phyloP scores from a whole-genome alignment of 2,329 filamentous ascomycete species.

The Colletotrichum sansevieriae region DNA sequence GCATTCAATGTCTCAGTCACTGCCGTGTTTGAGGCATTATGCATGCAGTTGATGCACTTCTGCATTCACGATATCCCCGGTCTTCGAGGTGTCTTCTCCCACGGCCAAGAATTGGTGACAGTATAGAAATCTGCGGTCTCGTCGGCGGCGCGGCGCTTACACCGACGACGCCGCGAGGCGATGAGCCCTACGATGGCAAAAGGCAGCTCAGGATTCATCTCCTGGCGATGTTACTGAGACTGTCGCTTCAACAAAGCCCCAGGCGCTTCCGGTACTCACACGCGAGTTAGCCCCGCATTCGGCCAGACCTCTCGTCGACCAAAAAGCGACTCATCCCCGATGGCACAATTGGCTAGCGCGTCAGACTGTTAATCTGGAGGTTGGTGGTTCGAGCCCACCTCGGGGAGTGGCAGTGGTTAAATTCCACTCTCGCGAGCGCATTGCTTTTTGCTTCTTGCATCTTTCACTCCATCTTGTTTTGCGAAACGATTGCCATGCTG shows the following conservation, averaged over 20 bases:
- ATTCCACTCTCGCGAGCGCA: neutral
- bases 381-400: conserved; percentile 42
- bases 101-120: no score
- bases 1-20: neutral
- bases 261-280: neutral
- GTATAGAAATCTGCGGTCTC: no score
- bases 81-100: no score
- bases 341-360: conserved; percentile 42
- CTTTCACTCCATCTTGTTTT: neutral
- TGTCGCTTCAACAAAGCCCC: no score
- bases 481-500: neutral
- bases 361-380: conserved; percentile 43
- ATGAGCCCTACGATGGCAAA: no score
- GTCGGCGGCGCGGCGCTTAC: no score
- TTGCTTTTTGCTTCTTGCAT: neutral
- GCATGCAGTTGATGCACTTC: neutral
- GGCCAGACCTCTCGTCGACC: accelerated
- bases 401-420: conserved; percentile 30
- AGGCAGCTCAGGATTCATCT: no score
- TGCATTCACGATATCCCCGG: no score
- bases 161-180: no score
- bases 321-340: conserved; percentile 35
- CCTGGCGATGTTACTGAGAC: no score
- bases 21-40: neutral
- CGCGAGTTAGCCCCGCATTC: neutral